Evolutionary conservation across 2,329 filamentous ascomycete genomes (phyloP), one percentile per base, ranked within the genome.

Genomic region (Ilyonectria sp.): DNA sequence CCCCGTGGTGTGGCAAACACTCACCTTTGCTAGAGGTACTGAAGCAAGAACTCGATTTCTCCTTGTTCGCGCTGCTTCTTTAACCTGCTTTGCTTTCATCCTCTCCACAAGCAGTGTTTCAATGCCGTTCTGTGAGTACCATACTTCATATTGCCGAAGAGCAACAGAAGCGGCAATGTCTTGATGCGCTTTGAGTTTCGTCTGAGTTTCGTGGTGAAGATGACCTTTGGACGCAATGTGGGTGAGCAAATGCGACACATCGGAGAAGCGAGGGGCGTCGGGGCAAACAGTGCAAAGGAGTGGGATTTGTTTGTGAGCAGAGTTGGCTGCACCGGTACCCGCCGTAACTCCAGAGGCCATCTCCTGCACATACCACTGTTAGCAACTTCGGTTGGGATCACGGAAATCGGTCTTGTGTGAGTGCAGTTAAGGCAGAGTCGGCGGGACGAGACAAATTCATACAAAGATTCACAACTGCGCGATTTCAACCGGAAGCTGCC

Each of bases 161-260:
- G 88, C 79, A 11, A 86, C 79, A 26, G 87, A 85, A n/a, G 92
- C 90, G n/a, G 83, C 82, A n/a, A 86, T 80, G 67, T 97, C 92
- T 52, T 88, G 86, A 60, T 90, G 87, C 62, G 91, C 89, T 64
- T 89, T 89, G 71, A 97, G 89, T 75, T 94, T 91, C 59, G 94
- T 87, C 76, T 94, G 94, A 83, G 95, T 97, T 75, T 93, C 91
- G 78, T 94, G 89, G 67, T 94, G 91, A 37, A 98, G 85, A 79
- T 98, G 95, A n/a, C 93, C 92, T 79, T 98, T 98, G 71, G 95
- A 98, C 67, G 93, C 90, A 69, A 98, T 90, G 78, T 98, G 95
- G 13, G 95, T 98, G 77, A 98, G 89, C 43, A 98, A 86, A 80
- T 98, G 95, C 37, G 95, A 97, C 50, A 94, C 86, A 80, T 98